Conservation (phyloP, 2,329 filamentous ascomycete species). For the Daldinia sp. region DNA sequence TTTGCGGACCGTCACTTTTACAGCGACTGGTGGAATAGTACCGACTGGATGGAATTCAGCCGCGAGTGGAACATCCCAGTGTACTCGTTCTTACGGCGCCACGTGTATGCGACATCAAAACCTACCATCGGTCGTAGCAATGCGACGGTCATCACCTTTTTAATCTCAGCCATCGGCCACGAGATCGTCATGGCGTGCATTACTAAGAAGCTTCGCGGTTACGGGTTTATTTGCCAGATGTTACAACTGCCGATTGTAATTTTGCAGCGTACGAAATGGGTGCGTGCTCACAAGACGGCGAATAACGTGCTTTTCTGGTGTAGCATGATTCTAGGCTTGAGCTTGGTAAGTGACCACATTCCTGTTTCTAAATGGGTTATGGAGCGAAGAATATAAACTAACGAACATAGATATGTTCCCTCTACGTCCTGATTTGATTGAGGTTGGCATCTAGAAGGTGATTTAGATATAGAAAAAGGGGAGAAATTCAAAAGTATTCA, state of each 20-base stretch:
- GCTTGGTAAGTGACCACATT: slow-evolving; percentile 66
- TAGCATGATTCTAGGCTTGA: slow-evolving; percentile 87
- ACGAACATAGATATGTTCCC: slow-evolving; percentile 60
- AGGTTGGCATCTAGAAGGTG: not conserved
- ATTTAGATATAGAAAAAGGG: not conserved
- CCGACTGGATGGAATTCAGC: slow-evolving; percentile 94
- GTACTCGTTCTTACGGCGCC: slow-evolving; percentile 91
- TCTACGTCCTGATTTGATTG: slow-evolving; percentile 64
- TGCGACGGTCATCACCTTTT: slow-evolving; percentile 89
- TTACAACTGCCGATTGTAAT: slow-evolving; percentile 94
- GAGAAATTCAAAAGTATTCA: not conserved
- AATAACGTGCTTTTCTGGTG: slow-evolving; percentile 94
- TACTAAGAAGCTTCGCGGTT: slow-evolving; percentile 93
- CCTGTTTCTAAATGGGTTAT: not conserved
- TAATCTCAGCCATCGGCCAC: slow-evolving; percentile 88
- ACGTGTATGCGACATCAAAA: slow-evolving; percentile 88
- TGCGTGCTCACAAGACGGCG: slow-evolving; percentile 76
- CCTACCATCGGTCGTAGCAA: slow-evolving; percentile 77
- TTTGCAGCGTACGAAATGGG: slow-evolving; percentile 81
- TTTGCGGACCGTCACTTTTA: slow-evolving; percentile 97
- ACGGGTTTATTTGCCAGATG: slow-evolving; percentile 96
- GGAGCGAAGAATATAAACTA: slow-evolving; percentile 20
- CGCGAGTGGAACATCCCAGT: slow-evolving; percentile 98
- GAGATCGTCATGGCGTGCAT: slow-evolving; percentile 98
- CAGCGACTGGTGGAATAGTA: slow-evolving; percentile 77